A percentile compares a stretch with the other conserved stretches of the same genome.
phyloP scores from a whole-genome alignment of 2,329 filamentous ascomycete species.

The Trichoderma sp. region DNA sequence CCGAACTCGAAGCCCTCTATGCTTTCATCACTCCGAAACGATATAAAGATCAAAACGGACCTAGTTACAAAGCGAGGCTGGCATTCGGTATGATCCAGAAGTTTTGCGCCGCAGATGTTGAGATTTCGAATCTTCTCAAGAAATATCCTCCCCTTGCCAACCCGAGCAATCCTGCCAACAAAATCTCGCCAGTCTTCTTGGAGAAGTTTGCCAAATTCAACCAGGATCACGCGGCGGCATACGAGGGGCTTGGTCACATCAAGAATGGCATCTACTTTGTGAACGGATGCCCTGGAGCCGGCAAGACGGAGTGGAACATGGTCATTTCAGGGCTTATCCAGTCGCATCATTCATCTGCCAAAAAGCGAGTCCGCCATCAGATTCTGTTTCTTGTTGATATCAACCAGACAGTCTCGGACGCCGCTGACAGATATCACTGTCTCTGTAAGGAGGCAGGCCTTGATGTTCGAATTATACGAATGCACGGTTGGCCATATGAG shows the following conservation, averaged over 20 bases:
- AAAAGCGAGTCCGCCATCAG: constrained; percentile 33
- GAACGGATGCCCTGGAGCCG: constrained; percentile 50
- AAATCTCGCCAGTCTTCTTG: constrained; percentile 33
- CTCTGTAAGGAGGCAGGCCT: constrained; percentile 42
- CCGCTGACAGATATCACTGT: constrained; percentile 44
- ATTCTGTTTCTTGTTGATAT: constrained; percentile 51
- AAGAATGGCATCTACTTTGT: constrained; percentile 48
- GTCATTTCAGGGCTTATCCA: constrained; percentile 44
- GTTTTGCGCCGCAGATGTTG: constrained; percentile 30
- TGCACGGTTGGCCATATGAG: constrained; percentile 46
- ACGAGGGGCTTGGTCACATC: constrained; percentile 39
- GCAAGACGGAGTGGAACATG: constrained; percentile 52
- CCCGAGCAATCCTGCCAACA: constrained; percentile 29
- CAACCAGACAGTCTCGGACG: constrained; percentile 50
- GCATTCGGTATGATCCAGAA: constrained; percentile 40
- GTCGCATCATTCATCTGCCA: constrained; percentile 32
- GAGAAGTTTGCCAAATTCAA: constrained; percentile 40
- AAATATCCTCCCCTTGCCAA: constrained; percentile 40
- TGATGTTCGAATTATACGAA: constrained; percentile 40
- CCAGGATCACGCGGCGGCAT: constrained; percentile 42
- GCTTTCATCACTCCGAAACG: constrained; percentile 31
- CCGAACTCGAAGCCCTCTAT: constrained; percentile 37
- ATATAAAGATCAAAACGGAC: constrained; percentile 25
- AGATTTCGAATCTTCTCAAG: constrained; percentile 33
- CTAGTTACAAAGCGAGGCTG: constrained; percentile 29